Percentiles rank a stretch among this genome's conserved stretches.
Conservation (phyloP, 345 rosid genomes). For the Brassica napus region DNA sequence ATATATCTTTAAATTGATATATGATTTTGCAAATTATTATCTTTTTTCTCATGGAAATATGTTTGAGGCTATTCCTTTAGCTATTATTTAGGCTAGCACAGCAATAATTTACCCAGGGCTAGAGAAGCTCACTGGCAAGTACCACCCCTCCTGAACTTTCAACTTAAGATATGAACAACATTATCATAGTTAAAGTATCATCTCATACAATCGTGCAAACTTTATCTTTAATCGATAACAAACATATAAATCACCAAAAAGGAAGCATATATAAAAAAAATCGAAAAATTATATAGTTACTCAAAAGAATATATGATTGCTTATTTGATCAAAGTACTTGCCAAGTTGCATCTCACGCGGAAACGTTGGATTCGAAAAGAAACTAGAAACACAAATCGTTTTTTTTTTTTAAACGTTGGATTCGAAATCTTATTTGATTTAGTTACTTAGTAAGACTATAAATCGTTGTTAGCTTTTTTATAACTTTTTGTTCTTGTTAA, state of each 20-base stretch:
- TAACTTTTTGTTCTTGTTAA: neutral
- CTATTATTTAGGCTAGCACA: too few relatives aligned
- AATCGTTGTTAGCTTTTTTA: neutral
- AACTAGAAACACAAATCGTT: neutral
- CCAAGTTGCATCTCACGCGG: conserved; percentile 9
- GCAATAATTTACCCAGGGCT: conserved; percentile 13
- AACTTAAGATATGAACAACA: conserved; percentile 36
- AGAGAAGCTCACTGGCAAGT: conserved; percentile 24
- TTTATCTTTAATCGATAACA: conserved; percentile 21
- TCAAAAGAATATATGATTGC: neutral
- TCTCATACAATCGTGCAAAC: conserved; percentile 20
- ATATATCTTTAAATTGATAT: neutral
- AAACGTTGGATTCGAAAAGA: conserved; percentile 10
- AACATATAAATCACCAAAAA: neutral
- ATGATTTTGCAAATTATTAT: neutral
- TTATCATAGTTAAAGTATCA: neutral
- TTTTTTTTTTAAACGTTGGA: conserved; percentile 16
- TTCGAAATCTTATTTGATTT: neutral
- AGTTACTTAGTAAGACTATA: neutral
- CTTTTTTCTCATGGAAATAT: neutral
- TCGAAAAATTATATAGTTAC: neutral
- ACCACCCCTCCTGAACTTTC: conserved; percentile 34
- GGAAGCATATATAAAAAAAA: neutral
- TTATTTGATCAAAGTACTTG: conserved; percentile 1
- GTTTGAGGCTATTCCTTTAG: neutral